Evolutionary conservation across 1,139 yeast species (phyloP), one percentile per base, ranked within the genome.

Genomic region (Hansenula anomala): DNA sequence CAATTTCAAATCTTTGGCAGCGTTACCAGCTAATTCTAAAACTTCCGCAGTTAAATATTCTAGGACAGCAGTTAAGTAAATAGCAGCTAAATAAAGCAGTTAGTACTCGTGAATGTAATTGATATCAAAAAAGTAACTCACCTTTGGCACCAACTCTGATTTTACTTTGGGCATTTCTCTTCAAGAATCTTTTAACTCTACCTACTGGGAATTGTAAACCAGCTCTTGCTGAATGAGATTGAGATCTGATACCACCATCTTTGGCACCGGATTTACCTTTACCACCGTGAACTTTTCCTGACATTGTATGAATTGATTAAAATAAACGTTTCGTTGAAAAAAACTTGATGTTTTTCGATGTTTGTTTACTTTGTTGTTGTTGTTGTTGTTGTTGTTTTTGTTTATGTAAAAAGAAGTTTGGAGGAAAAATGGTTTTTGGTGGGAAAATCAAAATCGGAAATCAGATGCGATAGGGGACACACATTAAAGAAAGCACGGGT

Each of bases 131-230:
- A n/a, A n/a, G 11, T 8, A 23, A 49, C 60, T 29, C 44, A 56
- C 60, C 58, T 65, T 92, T 92, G 35, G 97, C 90, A 38, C 98
- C 98, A 29, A 92, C 97, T 64, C 99, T 82, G 56, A 89, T 83
- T 61, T 87, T 89, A 66, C 87, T 87, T 61, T 89, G 96, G 24
- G 96, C 96, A 46, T 81, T 83, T 62, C 75, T 82, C 73, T 92
- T 92, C 66, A 92, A 74, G 61, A 89, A 92, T 66, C 98, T 79
- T 78, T 92, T 89, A 57, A 92, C 89, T 78, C 99, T 88, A 39
- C 99, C 99, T 27, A 94, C 98, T 36, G 99, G 99, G 69, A 92
- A 92, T 64, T 88, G 97, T 59, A 92, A 74, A 22, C 98, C 98
- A 23, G 98, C 98, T 63, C 96, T 83, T 15, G 97, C 96, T 16